Evolutionary conservation across 352 stramenopile species (phyloP), one percentile per base, ranked within the genome.

Genomic region (Stephanocyclus meneghinianus): DNA sequence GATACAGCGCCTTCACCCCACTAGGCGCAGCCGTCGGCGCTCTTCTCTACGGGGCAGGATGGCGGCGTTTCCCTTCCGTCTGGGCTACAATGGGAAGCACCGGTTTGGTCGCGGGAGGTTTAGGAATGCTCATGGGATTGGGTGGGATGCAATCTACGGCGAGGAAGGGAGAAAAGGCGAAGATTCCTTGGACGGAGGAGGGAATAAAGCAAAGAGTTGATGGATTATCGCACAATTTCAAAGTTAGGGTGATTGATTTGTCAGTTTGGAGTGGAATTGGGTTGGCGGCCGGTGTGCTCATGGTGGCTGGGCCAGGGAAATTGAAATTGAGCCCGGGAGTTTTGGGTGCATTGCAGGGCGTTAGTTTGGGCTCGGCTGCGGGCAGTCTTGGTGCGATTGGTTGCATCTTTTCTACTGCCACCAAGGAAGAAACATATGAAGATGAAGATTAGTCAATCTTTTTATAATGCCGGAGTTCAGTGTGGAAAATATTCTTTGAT

Each of bases 221-320:
- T 71, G 72, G 78, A 13, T 18, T 85, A 18, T 71, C 53, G 9
- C 32, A 85, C 51, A 85, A 85, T 57, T 81, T 77, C 21, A 77
- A 67, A 18, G 61, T 85, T 21, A 74, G 78, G 21, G 65, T 66
- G 16, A 63, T 81, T 61, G 78, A 85, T 72, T 26, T 74, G 18
- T 51, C 44, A 37, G 50, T 66, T 2, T 85, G 78, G 78, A 35
- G 42, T 6, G 78, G 78, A 13, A 68, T 81, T n/a, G 66, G 47
- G 35, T 30, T 70, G 1, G 69, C 70, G 13, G 71, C 42, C 13
- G 69, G n/a, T 2, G 55, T 83, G 57, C 6, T 55, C 40, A 7
- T 60, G 8, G 42, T 55, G 29, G 62, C 70, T 55, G 61, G 62
- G 2, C 71, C 76, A 2, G 9, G 16, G 11, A 70, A 70, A 66